These are phyloP conservation scores for Erigeron philadelphicus DNA, from an alignment of 140 eudicot species.

Conservation along the genomic window DNA sequence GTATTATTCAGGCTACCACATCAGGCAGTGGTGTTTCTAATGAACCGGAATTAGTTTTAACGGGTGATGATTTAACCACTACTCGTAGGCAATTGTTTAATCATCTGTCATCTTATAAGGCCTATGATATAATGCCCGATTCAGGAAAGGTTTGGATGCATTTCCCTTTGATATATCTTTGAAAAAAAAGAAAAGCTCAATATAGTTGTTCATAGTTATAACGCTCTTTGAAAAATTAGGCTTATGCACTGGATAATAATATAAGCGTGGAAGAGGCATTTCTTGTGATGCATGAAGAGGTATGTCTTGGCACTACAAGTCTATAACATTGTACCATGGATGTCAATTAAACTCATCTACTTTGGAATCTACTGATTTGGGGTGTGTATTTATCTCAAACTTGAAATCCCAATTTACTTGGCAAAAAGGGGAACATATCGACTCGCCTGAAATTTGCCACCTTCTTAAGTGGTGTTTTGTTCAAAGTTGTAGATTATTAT, in stretches of 20 bases:
- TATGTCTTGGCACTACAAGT: constrained; percentile 13
- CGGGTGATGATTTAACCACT: constrained; percentile 38
- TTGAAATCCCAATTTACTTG: neutral
- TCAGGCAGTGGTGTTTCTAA: constrained; percentile 33
- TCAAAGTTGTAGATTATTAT: no score
- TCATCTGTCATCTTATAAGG: constrained; percentile 43
- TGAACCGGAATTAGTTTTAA: constrained; percentile 24
- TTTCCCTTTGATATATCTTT: neutral
- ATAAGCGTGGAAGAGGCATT: constrained; percentile 56
- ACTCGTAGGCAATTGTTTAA: constrained; percentile 41
- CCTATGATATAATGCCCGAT: constrained; percentile 56
- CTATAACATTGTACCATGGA: neutral
- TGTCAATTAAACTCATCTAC: neutral
- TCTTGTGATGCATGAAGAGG: constrained; percentile 60
- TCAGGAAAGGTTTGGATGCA: constrained; percentile 54
- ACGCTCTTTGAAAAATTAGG: constrained; percentile 36
- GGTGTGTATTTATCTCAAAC: neutral
- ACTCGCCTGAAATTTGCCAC: no score
- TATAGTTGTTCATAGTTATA: neutral
- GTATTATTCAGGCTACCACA: constrained; percentile 42
- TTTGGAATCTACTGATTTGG: neutral
- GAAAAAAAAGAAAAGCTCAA: neutral
- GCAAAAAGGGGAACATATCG: no score
- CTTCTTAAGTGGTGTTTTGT: no score
- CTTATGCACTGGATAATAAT: constrained; percentile 47